Evolutionary conservation across 495 filamentous ascomycete species (phyloP).

Genomic region (Echria macrotheca): DNA sequence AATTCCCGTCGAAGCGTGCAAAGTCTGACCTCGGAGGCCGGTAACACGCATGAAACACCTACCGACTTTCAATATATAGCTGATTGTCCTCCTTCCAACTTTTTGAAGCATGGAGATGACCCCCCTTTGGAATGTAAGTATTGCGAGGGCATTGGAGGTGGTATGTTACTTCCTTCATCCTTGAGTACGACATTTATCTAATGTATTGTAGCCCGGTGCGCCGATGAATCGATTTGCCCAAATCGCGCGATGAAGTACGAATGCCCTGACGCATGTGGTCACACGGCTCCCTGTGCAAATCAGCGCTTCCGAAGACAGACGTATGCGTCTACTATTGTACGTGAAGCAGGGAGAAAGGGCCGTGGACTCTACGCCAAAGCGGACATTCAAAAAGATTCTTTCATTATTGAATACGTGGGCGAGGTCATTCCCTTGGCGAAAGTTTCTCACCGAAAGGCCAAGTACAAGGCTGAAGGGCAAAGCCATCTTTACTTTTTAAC

Average conservation of each 20-base stretch:
- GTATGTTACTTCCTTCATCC: background rate
- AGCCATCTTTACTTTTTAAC: conserved; percentile 3
- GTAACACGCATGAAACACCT: background rate
- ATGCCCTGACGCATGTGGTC: background rate
- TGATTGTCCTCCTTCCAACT: background rate
- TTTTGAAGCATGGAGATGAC: conserved; percentile 2
- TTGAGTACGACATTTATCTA: background rate
- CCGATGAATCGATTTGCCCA: conserved; percentile 2
- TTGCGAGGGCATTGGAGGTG: conserved; percentile 1
- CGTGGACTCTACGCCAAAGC: background rate
- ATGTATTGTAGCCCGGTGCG: conserved; percentile 1
- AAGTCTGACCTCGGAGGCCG: background rate
- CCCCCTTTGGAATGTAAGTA: background rate
- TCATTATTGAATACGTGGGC: conserved; percentile 3
- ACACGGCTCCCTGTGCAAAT: background rate
- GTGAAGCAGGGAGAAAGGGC: conserved; percentile 1
- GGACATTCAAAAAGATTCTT: conserved; percentile 3
- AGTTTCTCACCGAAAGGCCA: conserved; percentile 1
- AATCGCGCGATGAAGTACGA: conserved; percentile 1
- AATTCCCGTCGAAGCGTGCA: conserved; percentile 1
- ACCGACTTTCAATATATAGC: conserved; percentile 2
- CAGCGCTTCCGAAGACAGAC: conserved; percentile 1
- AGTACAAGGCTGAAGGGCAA: background rate
- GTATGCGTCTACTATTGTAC: conserved; percentile 2
- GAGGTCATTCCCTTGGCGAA: conserved; percentile 1